A percentile compares a stretch with the other conserved stretches of the same genome.
Conservation (phyloP, 495 filamentous ascomycete genomes). For the Patellaria atrata region DNA sequence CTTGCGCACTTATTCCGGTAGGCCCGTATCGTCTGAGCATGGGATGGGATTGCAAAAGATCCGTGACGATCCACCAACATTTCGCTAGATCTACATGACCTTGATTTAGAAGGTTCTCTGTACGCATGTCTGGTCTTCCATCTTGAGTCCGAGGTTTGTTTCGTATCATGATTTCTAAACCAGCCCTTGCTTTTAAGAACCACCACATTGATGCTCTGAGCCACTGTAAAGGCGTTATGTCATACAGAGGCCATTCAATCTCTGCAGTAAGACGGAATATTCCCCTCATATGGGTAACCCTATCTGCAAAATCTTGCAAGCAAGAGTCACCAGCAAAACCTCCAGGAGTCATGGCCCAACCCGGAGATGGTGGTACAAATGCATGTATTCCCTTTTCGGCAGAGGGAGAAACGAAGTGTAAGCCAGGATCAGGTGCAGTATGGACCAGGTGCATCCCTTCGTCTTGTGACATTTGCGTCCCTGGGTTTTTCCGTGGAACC, state of each 20-base stretch:
- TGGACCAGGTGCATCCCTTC: too few species aligned
- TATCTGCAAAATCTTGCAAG: conserved; percentile 48
- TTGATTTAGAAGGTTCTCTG: conserved; percentile 22
- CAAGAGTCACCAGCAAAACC: conserved; percentile 56
- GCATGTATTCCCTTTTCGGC: too few species aligned
- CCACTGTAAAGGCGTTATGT: conserved; percentile 49
- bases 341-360: too few species aligned
- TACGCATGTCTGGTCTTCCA: conserved; percentile 21
- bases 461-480: not conserved
- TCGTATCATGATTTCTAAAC: conserved; percentile 55
- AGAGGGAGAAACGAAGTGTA: conserved; percentile 1
- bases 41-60: conserved; percentile 34
- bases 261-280: conserved; percentile 61
- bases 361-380: too few species aligned
- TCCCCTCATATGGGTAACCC: conserved; percentile 50
- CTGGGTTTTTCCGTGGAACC: not conserved
- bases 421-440: conserved; percentile 5
- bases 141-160: conserved; percentile 35
- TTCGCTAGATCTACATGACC: conserved; percentile 63
- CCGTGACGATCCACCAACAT: conserved; percentile 62
- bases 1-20: conserved; percentile 32
- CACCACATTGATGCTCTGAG: conserved; percentile 66
- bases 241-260: conserved; percentile 43
- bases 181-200: conserved; percentile 65
- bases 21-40: conserved; percentile 31